Evolutionary conservation across 108 stramenopile genomes (phyloP), one percentile per base, ranked within the genome.

Genomic region (Fistulifera pelliculosa): DNA sequence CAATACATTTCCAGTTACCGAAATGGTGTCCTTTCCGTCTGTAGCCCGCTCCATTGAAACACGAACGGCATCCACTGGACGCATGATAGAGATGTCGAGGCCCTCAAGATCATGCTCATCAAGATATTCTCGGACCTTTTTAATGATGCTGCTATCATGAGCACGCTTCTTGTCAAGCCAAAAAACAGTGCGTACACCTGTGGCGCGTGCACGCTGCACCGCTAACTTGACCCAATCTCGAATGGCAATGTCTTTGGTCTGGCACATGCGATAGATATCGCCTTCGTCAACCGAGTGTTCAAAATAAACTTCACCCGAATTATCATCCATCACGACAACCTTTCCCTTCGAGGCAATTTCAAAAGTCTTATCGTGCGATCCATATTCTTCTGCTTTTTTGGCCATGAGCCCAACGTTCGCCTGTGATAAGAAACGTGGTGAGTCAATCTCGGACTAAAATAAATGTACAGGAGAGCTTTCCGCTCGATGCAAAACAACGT

Each of bases 191-290:
- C 84, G 74, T 21, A 57, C 52, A 42, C 85, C 85, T 27, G 89
- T 87, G 28, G 85, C 82, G 22, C 74, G 71, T 35, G 89, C 94
- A 41, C 94, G 70, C 23, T 71, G 50, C 21, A 95, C 91, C 27
- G 94, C 91, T 38, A 95, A 66, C 22, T 70, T 73, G 31, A 95
- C 94, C 94, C 94, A 95, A 68, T 95, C 94, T 27, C 74, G 67
- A 60, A 95, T 90, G 49, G 94, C 81, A 18, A 75, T 81, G 59
- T 95, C 94, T 71, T 93, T 93, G 27, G 90, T 89, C 69, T 93
- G 90, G 59, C 91, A 91, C 94, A 93, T 93, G 28, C 94, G 70
- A 89, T 91, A 95, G 62, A 95, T 75, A 52, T 95, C 94, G n/a
- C 94, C 94, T 38, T 69, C 58, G 42, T 81, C 77, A 15, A 95